These are phyloP conservation scores for Metarhizium humberi DNA, from an alignment of 2,329 filamentous ascomycete species.

Conservation along the genomic window DNA sequence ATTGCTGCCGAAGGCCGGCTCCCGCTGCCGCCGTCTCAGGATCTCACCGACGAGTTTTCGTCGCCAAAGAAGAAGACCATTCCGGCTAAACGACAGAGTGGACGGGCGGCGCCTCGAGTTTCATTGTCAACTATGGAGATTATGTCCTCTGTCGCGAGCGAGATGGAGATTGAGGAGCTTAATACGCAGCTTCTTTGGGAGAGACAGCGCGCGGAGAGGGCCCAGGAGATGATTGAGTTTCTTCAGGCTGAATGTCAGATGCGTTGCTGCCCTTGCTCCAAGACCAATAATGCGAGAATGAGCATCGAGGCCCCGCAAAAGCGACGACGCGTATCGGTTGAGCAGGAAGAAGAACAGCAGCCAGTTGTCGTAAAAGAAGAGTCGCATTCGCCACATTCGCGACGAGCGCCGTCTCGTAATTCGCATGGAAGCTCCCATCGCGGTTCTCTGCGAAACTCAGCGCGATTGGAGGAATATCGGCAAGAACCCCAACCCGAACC, in stretches of 20 bases:
- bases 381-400: constrained; percentile 23
- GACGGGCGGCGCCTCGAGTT: constrained; percentile 31
- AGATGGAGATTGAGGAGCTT: constrained; percentile 51
- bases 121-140: constrained; percentile 41
- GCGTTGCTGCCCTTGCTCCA: constrained; percentile 54
- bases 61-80: constrained; percentile 43
- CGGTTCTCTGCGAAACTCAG: not conserved
- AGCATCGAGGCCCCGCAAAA: constrained; percentile 11
- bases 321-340: constrained; percentile 8
- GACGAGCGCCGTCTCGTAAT: constrained; percentile 5
- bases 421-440: not conserved
- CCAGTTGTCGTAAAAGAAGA: constrained; percentile 9
- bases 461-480: not conserved
- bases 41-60: constrained; percentile 51
- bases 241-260: constrained; percentile 66
- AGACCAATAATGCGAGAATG: constrained; percentile 14
- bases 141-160: constrained; percentile 43
- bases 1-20: constrained; percentile 65
- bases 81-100: constrained; percentile 17
- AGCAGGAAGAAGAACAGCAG: constrained; percentile 2
- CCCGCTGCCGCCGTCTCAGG: constrained; percentile 47
- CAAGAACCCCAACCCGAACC: constrained; percentile 10
- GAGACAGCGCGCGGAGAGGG: constrained; percentile 55
- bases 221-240: constrained; percentile 66
- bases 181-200: constrained; percentile 45